Conservation (phyloP, 768 basidiomycete species). For the Paxillus rubicundulus region DNA sequence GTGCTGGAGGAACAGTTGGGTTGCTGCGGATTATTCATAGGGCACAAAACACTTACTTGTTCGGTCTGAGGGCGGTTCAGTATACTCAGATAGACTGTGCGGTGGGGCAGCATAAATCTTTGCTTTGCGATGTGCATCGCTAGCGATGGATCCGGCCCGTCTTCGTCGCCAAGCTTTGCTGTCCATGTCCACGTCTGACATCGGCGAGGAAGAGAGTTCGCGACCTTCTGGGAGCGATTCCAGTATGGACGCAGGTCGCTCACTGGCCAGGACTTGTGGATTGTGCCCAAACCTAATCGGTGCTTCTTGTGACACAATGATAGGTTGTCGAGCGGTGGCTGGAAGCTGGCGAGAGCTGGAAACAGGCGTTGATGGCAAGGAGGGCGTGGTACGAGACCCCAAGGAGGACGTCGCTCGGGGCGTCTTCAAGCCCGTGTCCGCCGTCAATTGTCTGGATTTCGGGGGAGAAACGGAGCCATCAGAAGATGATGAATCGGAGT, state of each 20-base stretch:
- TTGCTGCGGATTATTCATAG: not conserved
- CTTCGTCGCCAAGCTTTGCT: slow-evolving; percentile 13
- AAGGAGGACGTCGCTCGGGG: slow-evolving; percentile 24
- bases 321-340: slow-evolving; percentile 15
- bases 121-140: slow-evolving; percentile 15
- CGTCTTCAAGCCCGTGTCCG: slow-evolving; percentile 3
- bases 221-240: slow-evolving; percentile 53
- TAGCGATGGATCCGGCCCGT: slow-evolving; percentile 13
- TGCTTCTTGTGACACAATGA: slow-evolving; percentile 22
- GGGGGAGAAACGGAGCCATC: slow-evolving; percentile 13
- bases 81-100: not conserved
- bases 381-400: slow-evolving; percentile 25
- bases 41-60: slow-evolving; percentile 12
- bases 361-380: slow-evolving; percentile 24
- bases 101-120: slow-evolving; percentile 19
- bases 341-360: slow-evolving; percentile 16
- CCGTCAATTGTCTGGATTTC: slow-evolving; percentile 5
- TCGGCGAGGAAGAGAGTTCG: slow-evolving; percentile 33
- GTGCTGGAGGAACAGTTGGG: slow-evolving; percentile 12
- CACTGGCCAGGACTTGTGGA: slow-evolving; percentile 16
- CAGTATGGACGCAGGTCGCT: slow-evolving; percentile 28
- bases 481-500: slow-evolving; percentile 28
- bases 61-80: slow-evolving; percentile 2
- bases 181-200: slow-evolving; percentile 4
- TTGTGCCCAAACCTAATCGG: slow-evolving; percentile 29